These are phyloP conservation scores for Torulaspora delbrueckii DNA, from an alignment of 805 yeast species.

Conservation along the genomic window DNA sequence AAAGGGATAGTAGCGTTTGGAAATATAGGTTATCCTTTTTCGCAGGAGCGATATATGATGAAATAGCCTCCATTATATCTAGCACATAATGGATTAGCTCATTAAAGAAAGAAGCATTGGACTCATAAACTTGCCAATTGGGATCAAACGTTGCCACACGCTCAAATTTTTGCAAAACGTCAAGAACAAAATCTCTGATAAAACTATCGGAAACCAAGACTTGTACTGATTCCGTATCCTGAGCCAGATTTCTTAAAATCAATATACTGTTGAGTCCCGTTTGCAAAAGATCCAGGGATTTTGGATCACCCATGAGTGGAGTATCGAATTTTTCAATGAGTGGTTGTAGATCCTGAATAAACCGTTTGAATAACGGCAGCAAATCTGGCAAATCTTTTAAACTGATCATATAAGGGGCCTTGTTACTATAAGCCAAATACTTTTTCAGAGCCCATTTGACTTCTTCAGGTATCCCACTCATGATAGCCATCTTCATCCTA, in stretches of 20 bases:
- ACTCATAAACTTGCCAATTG: conserved; percentile 25
- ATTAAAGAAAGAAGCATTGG: conserved; percentile 38
- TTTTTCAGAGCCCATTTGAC: conserved; percentile 64
- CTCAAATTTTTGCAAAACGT: conserved; percentile 26
- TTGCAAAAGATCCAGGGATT: conserved; percentile 21
- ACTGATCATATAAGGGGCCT: conserved; percentile 46
- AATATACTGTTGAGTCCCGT: conserved; percentile 41
- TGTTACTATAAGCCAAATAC: conserved; percentile 37
- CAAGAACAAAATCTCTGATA: conserved; percentile 45
- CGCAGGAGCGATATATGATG: conserved; percentile 76
- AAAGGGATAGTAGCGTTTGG: conserved; percentile 46
- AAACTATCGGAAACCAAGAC: conserved; percentile 53
- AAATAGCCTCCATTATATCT: conserved; percentile 79
- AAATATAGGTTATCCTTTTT: conserved; percentile 62
- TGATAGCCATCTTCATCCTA: conserved; percentile 66
- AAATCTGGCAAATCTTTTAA: conserved; percentile 41
- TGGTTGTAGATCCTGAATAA: conserved; percentile 24
- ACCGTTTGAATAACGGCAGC: conserved; percentile 38
- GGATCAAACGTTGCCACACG: conserved; percentile 22
- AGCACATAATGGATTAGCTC: conserved; percentile 64
- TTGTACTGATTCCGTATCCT: conserved; percentile 79
- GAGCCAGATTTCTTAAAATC: conserved; percentile 73
- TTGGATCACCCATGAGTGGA: conserved; percentile 20
- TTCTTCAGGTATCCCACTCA: conserved; percentile 60
- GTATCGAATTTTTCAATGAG: conserved; percentile 23